These are phyloP conservation scores for Yamadazyma diospyri DNA, from an alignment of 1,139 yeast species.

Conservation along the genomic window DNA sequence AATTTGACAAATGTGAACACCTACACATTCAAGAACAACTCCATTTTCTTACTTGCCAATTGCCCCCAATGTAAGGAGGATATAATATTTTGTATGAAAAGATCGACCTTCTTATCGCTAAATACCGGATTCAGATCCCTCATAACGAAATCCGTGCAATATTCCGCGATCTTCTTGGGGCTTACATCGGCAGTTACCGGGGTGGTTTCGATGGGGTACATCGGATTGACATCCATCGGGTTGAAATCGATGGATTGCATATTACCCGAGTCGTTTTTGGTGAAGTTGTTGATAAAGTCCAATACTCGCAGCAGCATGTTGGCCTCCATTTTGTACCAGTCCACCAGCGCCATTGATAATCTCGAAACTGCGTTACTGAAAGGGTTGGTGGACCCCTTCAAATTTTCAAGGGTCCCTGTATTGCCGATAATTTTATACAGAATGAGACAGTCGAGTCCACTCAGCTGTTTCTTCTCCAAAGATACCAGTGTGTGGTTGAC, in stretches of 20 bases:
- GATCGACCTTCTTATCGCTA: slow-evolving; percentile 26
- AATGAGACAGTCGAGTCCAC: slow-evolving; percentile 36
- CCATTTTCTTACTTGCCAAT: slow-evolving; percentile 26
- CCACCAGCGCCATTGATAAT: slow-evolving; percentile 23
- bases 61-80: slow-evolving; percentile 46
- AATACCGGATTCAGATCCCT: slow-evolving; percentile 19
- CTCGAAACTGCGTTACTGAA: slow-evolving; percentile 32
- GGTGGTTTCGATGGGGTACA: slow-evolving; percentile 38
- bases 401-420: slow-evolving; percentile 38
- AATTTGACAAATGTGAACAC: slow-evolving; percentile 9
- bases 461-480: slow-evolving; percentile 23
- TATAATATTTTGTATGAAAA: slow-evolving; percentile 32
- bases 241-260: slow-evolving; percentile 37
- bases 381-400: slow-evolving; percentile 38
- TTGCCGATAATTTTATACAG: slow-evolving; percentile 40
- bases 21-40: slow-evolving; percentile 2
- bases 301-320: slow-evolving; percentile 11
- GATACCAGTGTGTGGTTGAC: slow-evolving; percentile 22
- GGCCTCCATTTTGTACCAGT: slow-evolving; percentile 17
- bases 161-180: slow-evolving; percentile 34
- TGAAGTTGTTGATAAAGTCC: slow-evolving; percentile 25
- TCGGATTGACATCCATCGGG: slow-evolving; percentile 41
- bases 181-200: slow-evolving; percentile 43
- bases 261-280: slow-evolving; percentile 34
- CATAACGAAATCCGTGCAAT: slow-evolving; percentile 25